Percentiles rank a stretch among this genome's conserved stretches.
Conservation (phyloP, 257 asterid genomes). For the Echium plantagineum region DNA sequence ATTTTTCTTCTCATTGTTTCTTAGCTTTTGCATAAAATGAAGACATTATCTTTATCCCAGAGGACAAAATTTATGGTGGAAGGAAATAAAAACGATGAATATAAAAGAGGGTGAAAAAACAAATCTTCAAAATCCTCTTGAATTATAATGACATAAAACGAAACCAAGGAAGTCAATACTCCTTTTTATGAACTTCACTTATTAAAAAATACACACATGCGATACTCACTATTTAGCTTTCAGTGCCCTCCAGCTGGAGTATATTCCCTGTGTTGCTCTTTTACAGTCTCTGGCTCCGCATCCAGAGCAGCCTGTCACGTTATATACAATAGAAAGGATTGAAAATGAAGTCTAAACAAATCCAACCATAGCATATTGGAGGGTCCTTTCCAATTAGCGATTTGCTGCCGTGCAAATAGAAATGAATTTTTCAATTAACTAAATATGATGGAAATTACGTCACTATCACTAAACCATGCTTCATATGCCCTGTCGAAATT, state of each 20-base stretch:
- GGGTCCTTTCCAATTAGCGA: neutral
- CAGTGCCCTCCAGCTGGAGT: slow-evolving; percentile 70
- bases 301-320: slow-evolving; percentile 43
- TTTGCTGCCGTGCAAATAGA: neutral
- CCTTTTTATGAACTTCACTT: no score
- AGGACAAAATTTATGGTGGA: no score
- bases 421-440: no score
- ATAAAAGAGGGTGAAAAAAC: no score
- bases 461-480: neutral
- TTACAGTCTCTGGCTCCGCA: slow-evolving; percentile 45
- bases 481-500: neutral
- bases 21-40: neutral
- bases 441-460: no score
- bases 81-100: no score
- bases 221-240: slow-evolving; percentile 81
- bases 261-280: slow-evolving; percentile 61
- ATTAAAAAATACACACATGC: no score
- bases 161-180: no score
- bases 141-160: no score
- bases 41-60: neutral
- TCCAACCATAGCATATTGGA: neutral
- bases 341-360: neutral
- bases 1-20: no score
- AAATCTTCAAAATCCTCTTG: no score
- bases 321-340: slow-evolving; percentile 14